Conservation (phyloP, 805 yeast species). For the Diddensiella caesifluorescens region DNA sequence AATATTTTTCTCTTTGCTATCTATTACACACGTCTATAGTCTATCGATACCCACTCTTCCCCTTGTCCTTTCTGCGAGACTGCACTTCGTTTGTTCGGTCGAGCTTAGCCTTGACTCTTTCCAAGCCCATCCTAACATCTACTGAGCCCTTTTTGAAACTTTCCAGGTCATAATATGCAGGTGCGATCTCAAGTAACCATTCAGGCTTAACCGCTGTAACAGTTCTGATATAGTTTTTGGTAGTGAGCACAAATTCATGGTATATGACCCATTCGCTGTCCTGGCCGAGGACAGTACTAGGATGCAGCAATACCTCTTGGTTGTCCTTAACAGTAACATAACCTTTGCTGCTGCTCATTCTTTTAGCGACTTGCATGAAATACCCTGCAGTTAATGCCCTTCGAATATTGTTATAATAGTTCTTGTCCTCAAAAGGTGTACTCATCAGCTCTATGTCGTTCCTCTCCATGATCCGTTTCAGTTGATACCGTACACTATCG, state of each 20-base stretch:
- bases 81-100: conserved; percentile 9
- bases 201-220: conserved; percentile 88
- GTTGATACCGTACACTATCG: conserved; percentile 79
- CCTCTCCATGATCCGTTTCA: conserved; percentile 75
- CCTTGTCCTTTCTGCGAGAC: conserved; percentile 10
- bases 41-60: too few species aligned
- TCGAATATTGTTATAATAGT: conserved; percentile 70
- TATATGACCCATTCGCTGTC: conserved; percentile 92
- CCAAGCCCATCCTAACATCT: conserved; percentile 65
- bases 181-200: conserved; percentile 81
- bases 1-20: neutral
- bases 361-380: conserved; percentile 97
- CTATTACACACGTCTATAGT: neutral
- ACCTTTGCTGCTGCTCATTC: conserved; percentile 52
- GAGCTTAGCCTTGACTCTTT: conserved; percentile 48
- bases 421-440: conserved; percentile 58
- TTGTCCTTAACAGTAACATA: conserved; percentile 90
- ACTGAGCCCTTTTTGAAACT: conserved; percentile 67
- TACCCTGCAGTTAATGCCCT: conserved; percentile 89
- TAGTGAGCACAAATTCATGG: conserved; percentile 90
- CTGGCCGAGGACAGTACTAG: conserved; percentile 83
- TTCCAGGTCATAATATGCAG: conserved; percentile 59
- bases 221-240: conserved; percentile 90
- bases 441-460: conserved; percentile 68
- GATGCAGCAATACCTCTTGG: conserved; percentile 92